Conservation (phyloP, 2,329 filamentous ascomycete genomes). For the Claviceps sp. region DNA sequence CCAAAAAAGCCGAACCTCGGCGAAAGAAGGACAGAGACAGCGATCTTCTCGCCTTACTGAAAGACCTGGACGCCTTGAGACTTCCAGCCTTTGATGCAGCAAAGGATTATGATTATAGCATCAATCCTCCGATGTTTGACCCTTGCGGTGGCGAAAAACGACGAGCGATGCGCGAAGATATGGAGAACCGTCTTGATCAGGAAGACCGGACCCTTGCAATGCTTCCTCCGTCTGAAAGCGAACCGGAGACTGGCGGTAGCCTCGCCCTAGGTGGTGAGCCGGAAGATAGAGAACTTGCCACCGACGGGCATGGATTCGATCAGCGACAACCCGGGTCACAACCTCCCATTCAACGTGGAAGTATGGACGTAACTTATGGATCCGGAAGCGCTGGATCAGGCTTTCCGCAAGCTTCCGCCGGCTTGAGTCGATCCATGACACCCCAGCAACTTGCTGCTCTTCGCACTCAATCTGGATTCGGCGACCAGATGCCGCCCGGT, state of each 20-base stretch:
- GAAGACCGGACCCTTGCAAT: constrained; percentile 32
- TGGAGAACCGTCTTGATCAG: constrained; percentile 39
- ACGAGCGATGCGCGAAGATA: constrained; percentile 62
- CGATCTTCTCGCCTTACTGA: constrained; percentile 22
- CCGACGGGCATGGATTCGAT: constrained; percentile 37
- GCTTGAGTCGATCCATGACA: constrained; percentile 58
- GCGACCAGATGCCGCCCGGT: constrained; percentile 46
- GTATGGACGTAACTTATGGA: constrained; percentile 40
- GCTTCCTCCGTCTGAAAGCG: constrained; percentile 49
- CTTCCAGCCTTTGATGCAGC: constrained; percentile 13
- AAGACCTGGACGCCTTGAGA: constrained; percentile 22
- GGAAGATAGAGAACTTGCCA: constrained; percentile 55
- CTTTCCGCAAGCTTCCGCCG: constrained; percentile 34
- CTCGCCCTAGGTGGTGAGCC: constrained; percentile 85
- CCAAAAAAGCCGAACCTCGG: neutral
- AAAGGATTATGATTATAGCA: constrained; percentile 12
- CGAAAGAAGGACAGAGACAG: constrained; percentile 11
- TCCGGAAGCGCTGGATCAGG: constrained; percentile 32
- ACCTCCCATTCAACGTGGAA: constrained; percentile 59
- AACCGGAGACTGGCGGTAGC: constrained; percentile 68
- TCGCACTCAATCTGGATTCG: constrained; percentile 46
- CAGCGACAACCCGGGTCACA: constrained; percentile 57
- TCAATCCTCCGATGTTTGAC: constrained; percentile 65
- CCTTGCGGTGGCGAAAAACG: constrained; percentile 69
- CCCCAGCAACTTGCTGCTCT: constrained; percentile 61